Evolutionary conservation across 495 filamentous ascomycete species (phyloP).

Genomic region (Aspergillus sparsus): DNA sequence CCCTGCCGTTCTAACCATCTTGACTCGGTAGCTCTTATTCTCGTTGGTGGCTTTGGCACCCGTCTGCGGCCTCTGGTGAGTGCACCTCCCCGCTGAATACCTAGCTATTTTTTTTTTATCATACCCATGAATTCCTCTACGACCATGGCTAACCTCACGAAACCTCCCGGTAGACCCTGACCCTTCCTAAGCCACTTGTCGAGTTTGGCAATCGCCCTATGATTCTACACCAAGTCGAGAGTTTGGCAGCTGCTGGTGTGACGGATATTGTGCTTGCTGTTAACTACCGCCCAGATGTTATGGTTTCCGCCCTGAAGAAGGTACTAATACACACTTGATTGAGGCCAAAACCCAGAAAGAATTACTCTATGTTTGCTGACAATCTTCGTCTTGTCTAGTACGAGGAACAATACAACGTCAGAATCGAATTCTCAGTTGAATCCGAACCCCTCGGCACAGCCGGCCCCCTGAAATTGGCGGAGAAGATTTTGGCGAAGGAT

Average conservation of each 20-base stretch:
- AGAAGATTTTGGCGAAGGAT: slow-evolving; percentile 90
- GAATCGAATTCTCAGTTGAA: slow-evolving; percentile 96
- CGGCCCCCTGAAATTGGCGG: slow-evolving; percentile 93
- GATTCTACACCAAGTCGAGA: slow-evolving; percentile 98
- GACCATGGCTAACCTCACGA: slow-evolving; percentile 1
- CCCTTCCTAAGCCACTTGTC: slow-evolving; percentile 94
- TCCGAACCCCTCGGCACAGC: slow-evolving; percentile 93
- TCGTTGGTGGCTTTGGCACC: slow-evolving; percentile 98
- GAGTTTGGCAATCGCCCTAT: slow-evolving; percentile 98
- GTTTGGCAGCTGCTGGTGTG: slow-evolving; percentile 89
- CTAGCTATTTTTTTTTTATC: slow-evolving; percentile 2
- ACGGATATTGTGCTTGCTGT: slow-evolving; percentile 98
- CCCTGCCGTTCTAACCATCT: not conserved
- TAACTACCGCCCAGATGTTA: slow-evolving; percentile 97
- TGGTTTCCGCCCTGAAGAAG: slow-evolving; percentile 75
- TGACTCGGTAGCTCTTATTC: slow-evolving; percentile 80
- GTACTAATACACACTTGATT: slow-evolving; percentile 29
- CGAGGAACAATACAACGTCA: slow-evolving; percentile 85
- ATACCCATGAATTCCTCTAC: slow-evolving; percentile 3
- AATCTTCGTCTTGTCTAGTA: slow-evolving; percentile 57
- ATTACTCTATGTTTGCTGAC: not conserved
- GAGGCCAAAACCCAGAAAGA: not conserved
- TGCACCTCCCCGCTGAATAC: slow-evolving; percentile 22
- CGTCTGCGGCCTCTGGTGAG: slow-evolving; percentile 95
- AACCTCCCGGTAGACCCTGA: slow-evolving; percentile 70